Base-by-base conservation (phyloP, 176 grass and related monocot genomes). In the Aegilops sharonensis region DNA sequence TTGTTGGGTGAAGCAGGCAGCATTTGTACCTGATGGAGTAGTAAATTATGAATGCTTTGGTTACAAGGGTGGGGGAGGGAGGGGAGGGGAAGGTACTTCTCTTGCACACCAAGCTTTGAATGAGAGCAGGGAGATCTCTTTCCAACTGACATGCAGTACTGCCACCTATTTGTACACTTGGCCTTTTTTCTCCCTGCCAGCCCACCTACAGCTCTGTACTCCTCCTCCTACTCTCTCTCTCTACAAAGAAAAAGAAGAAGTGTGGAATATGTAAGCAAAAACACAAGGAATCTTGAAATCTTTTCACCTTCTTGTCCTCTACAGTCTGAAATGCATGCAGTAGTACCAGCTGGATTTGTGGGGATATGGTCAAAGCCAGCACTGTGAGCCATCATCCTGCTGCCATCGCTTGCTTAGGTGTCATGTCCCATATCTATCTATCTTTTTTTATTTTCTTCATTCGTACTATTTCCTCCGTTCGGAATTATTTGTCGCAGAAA, bases 81-180 rank as follows among this genome's bases (percentile, higher is more conserved):
- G 4, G 0, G 85, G 2, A 89, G 61, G 63, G 83, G 27, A 88
- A 91, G 87, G 89, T 98, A 89, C 92, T 94, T 99, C 89, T 96
- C 94, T 99, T 99, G 83, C 87, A 94, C 92, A 94, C 85, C 94
- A 97, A 92, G 88, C 88, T 94, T 94, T 97, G 90, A 94, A 91
- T 77, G 80, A 92, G 86, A 25, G 27, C 54, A 70, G 57, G 68
- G 68, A 75, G 79, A 76, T 80, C 88, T 90, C 88, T 87, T 88
- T 94, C 85, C 86, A 92, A 88, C 87, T 95, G 94, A 93, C 89
- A 88, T 82, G 2, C 54, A 68, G 25, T 11, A 77, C 77, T 88
- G 87, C 81, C 87, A 91, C 81, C 87, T 81, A 90, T 87, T 86
- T 93, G 75, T 86, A 91, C 89, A 89, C 35, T 87, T 81, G 86